Evolutionary conservation across 2,329 filamentous ascomycete genomes (phyloP).

Genomic region (Trichoderma sp.): DNA sequence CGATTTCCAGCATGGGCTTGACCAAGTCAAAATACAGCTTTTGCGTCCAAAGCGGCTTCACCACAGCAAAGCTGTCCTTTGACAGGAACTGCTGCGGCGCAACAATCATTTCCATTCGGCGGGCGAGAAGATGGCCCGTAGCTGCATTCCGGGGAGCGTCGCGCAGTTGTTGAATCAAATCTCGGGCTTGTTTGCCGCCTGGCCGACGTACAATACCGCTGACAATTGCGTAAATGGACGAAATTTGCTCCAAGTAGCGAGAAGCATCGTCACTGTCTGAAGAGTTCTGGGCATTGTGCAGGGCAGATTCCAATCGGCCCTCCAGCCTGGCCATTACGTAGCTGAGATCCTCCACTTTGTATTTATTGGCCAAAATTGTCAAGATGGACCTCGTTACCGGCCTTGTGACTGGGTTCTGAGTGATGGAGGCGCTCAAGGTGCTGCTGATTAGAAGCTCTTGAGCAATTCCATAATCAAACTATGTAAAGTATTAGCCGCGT

Average conservation of each 20-base stretch:
- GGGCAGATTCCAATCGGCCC: conserved; percentile 29
- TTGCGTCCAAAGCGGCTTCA: conserved; percentile 52
- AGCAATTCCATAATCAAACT: conserved; percentile 43
- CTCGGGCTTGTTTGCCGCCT: conserved; percentile 39
- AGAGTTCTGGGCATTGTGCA: conserved; percentile 24
- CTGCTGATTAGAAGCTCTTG: conserved; percentile 40
- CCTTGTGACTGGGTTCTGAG: conserved; percentile 27
- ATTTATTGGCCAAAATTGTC: conserved; percentile 49
- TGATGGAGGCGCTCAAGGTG: conserved; percentile 24
- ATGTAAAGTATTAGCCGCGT: conserved; percentile 19
- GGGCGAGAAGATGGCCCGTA: conserved; percentile 45
- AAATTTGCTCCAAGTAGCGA: conserved; percentile 33
- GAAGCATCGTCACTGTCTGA: conserved; percentile 24
- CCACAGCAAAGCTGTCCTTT: conserved; percentile 45
- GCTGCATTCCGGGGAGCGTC: conserved; percentile 38
- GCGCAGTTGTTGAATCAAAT: conserved; percentile 40
- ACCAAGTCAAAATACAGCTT: conserved; percentile 52
- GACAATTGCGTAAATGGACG: conserved; percentile 40
- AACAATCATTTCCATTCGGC: conserved; percentile 47
- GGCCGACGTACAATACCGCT: conserved; percentile 44
- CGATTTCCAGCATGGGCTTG: conserved; percentile 48
- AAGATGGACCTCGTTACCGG: conserved; percentile 42
- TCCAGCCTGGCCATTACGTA: conserved; percentile 35
- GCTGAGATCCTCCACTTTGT: conserved; percentile 40
- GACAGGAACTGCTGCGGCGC: conserved; percentile 43